phyloP scores from a whole-genome alignment of 805 yeast species.

The Schizosaccharomyces lindneri region DNA sequence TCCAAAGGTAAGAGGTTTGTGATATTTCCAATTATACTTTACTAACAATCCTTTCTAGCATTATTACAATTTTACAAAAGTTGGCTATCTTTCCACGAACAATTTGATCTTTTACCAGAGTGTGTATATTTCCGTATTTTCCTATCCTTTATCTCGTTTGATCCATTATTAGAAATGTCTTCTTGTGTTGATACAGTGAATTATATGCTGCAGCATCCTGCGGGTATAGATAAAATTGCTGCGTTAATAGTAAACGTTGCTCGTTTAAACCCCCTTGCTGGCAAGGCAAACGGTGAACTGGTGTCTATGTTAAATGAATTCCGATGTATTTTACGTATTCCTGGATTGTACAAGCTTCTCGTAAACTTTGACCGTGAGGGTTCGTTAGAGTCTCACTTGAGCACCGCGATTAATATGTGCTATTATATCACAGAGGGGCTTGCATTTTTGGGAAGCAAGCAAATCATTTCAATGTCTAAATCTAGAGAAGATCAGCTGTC shows the following conservation, averaged over 20 bases:
- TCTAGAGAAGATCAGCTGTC: neutral
- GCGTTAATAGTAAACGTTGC: neutral
- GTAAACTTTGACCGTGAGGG: neutral
- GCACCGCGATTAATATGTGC: neutral
- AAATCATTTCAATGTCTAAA: neutral
- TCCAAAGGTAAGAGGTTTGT: too few species aligned
- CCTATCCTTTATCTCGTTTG: too few species aligned
- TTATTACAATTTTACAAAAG: too few species aligned
- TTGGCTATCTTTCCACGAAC: too few species aligned
- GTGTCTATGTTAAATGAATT: neutral
- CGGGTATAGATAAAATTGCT: neutral
- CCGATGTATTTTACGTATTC: neutral
- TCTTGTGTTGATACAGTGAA: neutral
- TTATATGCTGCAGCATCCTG: neutral
- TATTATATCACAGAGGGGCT: neutral
- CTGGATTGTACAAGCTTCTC: neutral
- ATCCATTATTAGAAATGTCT: neutral
- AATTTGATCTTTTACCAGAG: too few species aligned
- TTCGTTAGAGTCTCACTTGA: neutral
- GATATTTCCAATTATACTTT: too few species aligned
- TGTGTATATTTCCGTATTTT: too few species aligned
- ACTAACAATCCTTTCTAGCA: too few species aligned
- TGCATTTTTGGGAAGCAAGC: neutral
- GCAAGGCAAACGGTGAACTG: neutral
- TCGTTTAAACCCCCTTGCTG: neutral